Base-by-base conservation (phyloP, 495 filamentous ascomycete genomes). In the Penicillium malachiteum region DNA sequence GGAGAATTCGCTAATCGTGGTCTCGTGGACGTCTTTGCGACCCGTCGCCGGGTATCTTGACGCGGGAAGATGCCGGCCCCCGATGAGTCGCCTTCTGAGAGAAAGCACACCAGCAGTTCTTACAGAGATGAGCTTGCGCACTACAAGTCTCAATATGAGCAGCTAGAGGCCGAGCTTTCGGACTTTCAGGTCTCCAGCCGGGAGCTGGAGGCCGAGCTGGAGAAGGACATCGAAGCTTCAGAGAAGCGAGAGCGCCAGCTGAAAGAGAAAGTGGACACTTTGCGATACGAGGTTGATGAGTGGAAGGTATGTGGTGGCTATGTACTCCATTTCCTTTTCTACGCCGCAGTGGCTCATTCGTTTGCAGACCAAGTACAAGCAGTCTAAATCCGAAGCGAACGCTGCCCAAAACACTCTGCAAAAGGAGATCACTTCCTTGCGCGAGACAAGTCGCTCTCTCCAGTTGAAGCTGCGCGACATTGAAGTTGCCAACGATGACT, bases 401-500 rank as follows among this genome's bases (percentile, higher is more conserved):
- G 63, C 80, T 30, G 91, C 88, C 33, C 95, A 97, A 68, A 91
- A 87, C 65, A 78, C 76, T 5, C 81, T 98, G 48, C 92, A 98
- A 74, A 98, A 96, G 74, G 94, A 98, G 73, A 90, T 98, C 58
- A 98, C 94, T 5, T 85, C 80, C 7, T 79, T 98, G 55, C 87
- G 94, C 57, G 93, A 97, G 41, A 65, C 84, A 17, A 93, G 91
- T 68, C 79, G 95, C 58, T 85, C 88, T 17, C 67, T 96, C 44
- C 87, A 92, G 64, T 77, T 96, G 42, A 88, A 81, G 68, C 71
- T 98, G 47, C 85, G 94, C 54, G 95, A 98, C 64, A 96, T 94
- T 56, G 94, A 98, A 70, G 95, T 98, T 34, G 88, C 89, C 58
- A 98, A 98, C 72, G 94, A 98, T 80, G 94, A 98, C 69, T 96